A percentile compares a stretch with the other conserved stretches of the same genome.
These are phyloP conservation scores for Wilcoxina mikolae DNA, from an alignment of 495 filamentous ascomycete species.

Conservation along the genomic window DNA sequence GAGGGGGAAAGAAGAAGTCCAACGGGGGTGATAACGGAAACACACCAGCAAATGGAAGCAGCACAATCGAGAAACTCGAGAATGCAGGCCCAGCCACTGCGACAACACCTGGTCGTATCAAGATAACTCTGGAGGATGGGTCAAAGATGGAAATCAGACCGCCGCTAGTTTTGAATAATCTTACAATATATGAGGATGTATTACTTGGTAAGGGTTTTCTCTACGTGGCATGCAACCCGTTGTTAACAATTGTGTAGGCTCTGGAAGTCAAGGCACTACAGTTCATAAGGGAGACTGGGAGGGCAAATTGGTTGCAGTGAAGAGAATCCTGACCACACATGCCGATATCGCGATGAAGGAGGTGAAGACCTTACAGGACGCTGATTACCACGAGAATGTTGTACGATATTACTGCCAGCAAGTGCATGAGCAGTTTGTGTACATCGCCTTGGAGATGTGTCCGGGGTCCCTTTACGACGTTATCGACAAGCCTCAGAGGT, in stretches of 20 bases:
- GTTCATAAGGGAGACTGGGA: slow-evolving; percentile 78
- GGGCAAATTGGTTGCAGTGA: slow-evolving; percentile 84
- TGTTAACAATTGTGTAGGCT: slow-evolving; percentile 16
- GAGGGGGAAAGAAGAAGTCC: slow-evolving; percentile 46
- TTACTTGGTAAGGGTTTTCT: not conserved
- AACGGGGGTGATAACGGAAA: no score
- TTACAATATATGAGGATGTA: slow-evolving; percentile 51
- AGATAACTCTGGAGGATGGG: no score
- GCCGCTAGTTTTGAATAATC: slow-evolving; percentile 31
- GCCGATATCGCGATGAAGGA: slow-evolving; percentile 93
- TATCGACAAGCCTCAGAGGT: slow-evolving; percentile 50
- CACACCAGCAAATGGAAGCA: no score
- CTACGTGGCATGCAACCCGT: not conserved
- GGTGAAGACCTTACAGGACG: slow-evolving; percentile 74
- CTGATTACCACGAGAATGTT: slow-evolving; percentile 90
- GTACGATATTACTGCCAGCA: slow-evolving; percentile 92
- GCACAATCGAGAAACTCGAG: no score
- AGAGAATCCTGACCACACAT: slow-evolving; percentile 88
- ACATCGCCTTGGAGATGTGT: slow-evolving; percentile 93
- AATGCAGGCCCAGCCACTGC: no score
- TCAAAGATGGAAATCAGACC: no score
- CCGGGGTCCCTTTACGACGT: slow-evolving; percentile 85
- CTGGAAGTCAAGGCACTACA: slow-evolving; percentile 71
- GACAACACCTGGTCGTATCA: no score
- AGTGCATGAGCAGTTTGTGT: slow-evolving; percentile 75